Evolutionary conservation across 495 filamentous ascomycete genomes (phyloP).

Genomic region (Apodospora peruviana): DNA sequence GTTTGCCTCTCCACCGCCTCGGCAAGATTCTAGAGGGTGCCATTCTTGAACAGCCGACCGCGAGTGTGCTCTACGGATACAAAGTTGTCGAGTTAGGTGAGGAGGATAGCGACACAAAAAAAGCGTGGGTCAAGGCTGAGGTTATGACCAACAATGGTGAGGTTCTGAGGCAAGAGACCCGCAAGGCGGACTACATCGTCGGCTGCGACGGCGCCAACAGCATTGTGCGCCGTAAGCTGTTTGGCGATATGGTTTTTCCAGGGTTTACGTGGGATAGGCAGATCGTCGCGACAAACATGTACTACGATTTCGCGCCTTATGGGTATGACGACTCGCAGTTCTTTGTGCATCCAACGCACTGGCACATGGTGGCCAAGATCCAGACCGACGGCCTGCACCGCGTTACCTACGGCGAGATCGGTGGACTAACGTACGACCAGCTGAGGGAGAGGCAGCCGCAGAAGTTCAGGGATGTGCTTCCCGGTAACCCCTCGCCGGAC

Average conservation of each 20-base stretch:
- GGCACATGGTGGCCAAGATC: slow-evolving; percentile 50
- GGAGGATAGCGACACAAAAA: slow-evolving; percentile 26
- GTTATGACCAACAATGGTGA: slow-evolving; percentile 13
- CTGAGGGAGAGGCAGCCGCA: slow-evolving; percentile 40
- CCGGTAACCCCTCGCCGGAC: slow-evolving; percentile 46
- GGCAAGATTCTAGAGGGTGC: slow-evolving; percentile 18
- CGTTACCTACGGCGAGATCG: slow-evolving; percentile 48
- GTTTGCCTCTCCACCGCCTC: slow-evolving; percentile 42
- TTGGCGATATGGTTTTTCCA: slow-evolving; percentile 47
- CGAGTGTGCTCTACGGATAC: slow-evolving; percentile 20
- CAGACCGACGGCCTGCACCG: slow-evolving; percentile 51
- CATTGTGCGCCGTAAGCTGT: slow-evolving; percentile 47
- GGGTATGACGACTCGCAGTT: slow-evolving; percentile 47
- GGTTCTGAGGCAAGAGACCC: slow-evolving; percentile 7
- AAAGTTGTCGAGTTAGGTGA: slow-evolving; percentile 37
- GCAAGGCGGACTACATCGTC: slow-evolving; percentile 38
- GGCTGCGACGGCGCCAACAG: slow-evolving; percentile 59
- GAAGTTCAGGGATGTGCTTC: slow-evolving; percentile 44
- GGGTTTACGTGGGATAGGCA: slow-evolving; percentile 54
- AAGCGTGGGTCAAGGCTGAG: slow-evolving; percentile 40
- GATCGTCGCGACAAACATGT: slow-evolving; percentile 56
- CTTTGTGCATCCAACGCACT: slow-evolving; percentile 46
- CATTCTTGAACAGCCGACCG: slow-evolving; percentile 3
- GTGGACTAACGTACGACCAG: slow-evolving; percentile 40
- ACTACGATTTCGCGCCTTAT: slow-evolving; percentile 18